These are phyloP conservation scores for Prinsepia uniflora DNA, from an alignment of 306 rosid species.

Conservation along the genomic window DNA sequence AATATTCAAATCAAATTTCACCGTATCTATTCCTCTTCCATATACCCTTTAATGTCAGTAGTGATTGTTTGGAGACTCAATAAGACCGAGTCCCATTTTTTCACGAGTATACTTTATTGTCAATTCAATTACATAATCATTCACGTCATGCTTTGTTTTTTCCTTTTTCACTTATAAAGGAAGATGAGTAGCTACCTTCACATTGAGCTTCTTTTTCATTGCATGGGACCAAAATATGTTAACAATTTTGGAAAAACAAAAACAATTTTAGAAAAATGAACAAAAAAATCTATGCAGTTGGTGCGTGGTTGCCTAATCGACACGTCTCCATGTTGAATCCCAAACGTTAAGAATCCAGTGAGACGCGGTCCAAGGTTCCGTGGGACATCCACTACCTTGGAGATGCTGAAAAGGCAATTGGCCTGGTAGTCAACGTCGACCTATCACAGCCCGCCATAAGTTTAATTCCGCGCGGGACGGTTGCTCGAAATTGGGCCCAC, in stretches of 20 bases:
- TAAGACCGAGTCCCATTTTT: too few relatives aligned
- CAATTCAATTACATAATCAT: too few relatives aligned
- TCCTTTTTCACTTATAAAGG: too few relatives aligned
- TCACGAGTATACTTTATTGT: too few relatives aligned
- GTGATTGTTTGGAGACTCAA: too few relatives aligned
- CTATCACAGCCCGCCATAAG: slow-evolving; percentile 23
- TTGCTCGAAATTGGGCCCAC: slow-evolving; percentile 21
- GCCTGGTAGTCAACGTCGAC: slow-evolving; percentile 17
- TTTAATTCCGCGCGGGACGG: slow-evolving; percentile 2
- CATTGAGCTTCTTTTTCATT: neutral
- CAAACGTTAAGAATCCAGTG: slow-evolving; percentile 11
- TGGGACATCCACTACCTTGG: slow-evolving; percentile 18
- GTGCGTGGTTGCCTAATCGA: neutral
- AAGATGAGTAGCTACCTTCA: too few relatives aligned
- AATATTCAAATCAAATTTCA: too few relatives aligned
- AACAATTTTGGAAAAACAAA: too few relatives aligned
- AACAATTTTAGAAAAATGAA: neutral
- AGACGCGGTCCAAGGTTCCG: slow-evolving; percentile 22
- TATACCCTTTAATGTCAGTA: too few relatives aligned
- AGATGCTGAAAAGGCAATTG: slow-evolving; percentile 3
- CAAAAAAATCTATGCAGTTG: slow-evolving; percentile 2
- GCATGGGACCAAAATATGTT: neutral
- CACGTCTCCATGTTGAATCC: slow-evolving; percentile 5
- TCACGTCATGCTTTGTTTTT: too few relatives aligned
- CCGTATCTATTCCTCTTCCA: too few relatives aligned